These are phyloP conservation scores for Capsella bursapastoris DNA, from an alignment of 345 rosid genomes.

Conservation along the genomic window DNA sequence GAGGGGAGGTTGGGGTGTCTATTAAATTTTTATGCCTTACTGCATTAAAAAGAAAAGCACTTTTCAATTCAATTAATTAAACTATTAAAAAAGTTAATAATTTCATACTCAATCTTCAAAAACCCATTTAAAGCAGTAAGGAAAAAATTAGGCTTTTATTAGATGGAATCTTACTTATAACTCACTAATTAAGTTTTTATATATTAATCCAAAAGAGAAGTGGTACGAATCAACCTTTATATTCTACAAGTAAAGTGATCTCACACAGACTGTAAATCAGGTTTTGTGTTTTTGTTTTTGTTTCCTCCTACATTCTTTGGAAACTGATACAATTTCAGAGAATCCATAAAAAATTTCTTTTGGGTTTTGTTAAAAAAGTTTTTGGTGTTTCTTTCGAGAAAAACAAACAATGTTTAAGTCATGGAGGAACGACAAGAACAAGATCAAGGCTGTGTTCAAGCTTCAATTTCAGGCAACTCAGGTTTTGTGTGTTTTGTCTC, in stretches of 20 bases:
- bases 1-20: conserved; percentile 38
- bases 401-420: conserved; percentile 73
- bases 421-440: conserved; percentile 88
- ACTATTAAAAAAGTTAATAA: conserved; percentile 26
- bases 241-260: conserved; percentile 42
- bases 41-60: conserved; percentile 59
- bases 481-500: conserved; percentile 53
- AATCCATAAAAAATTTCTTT: background rate
- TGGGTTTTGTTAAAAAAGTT: background rate
- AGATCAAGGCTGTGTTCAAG: conserved; percentile 87
- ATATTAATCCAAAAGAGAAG: conserved; percentile 1
- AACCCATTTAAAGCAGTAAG: conserved; percentile 29
- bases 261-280: conserved; percentile 38
- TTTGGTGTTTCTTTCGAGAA: conserved; percentile 40
- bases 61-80: conserved; percentile 39
- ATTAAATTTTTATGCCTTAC: conserved; percentile 53
- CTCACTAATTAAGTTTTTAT: conserved; percentile 38
- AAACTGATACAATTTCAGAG: conserved; percentile 31
- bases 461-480: conserved; percentile 96
- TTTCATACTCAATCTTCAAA: conserved; percentile 33
- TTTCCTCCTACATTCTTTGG: conserved; percentile 36
- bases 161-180: conserved; percentile 34
- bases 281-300: conserved; percentile 35
- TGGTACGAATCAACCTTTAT: conserved; percentile 37
- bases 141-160: background rate